Evolutionary conservation across 2,329 filamentous ascomycete species (phyloP), one percentile per base, ranked within the genome.

Genomic region (Anisogramma anomala): DNA sequence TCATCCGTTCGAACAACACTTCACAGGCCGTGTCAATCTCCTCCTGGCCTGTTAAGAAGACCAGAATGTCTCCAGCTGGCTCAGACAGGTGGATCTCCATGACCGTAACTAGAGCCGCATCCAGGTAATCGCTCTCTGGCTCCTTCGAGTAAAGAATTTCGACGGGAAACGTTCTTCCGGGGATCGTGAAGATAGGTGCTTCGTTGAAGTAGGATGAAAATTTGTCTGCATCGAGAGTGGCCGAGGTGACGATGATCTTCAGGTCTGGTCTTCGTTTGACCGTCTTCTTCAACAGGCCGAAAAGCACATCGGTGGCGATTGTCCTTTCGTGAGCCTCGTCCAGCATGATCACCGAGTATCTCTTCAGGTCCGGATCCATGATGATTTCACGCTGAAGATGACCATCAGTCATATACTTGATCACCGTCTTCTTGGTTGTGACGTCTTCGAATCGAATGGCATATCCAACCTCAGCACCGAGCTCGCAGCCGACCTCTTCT

Each of bases 371-470:
- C 0, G 88, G 84, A 58, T 98, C 91, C 51, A 95, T 73, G 38
- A 98, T 71, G 57, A 95, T 87, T 64, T 98, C 91, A 66, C 91
- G 77, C 64, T 95, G 80, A 58, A 98, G 74, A 84, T 96, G 96
- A 61, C 91, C 91, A 55, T 98, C 91, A 13, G 91, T 98, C 89
- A 98, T 95, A 66, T 98, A 98, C 66, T 98, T 98, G 67, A 98
- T 94, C 56, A 81, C 85, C 1, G 91, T 98, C 14, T 80, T 73
- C 2, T 85, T 78, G 49, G 81, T 84, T 0, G 89, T 95, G 58
- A 81, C 84, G 63, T 98, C 91, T 56, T 98, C 91, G 57, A 98
- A 98, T 58, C 91, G 85, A 56, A 98, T 94, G 6, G 84, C 94
- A 59, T 98, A 98, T 41, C 91, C 91, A 48, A 98, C 89, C 58